Evolutionary conservation across 495 filamentous ascomycete genomes (phyloP).

Genomic region (Aspergillus bridgeri): DNA sequence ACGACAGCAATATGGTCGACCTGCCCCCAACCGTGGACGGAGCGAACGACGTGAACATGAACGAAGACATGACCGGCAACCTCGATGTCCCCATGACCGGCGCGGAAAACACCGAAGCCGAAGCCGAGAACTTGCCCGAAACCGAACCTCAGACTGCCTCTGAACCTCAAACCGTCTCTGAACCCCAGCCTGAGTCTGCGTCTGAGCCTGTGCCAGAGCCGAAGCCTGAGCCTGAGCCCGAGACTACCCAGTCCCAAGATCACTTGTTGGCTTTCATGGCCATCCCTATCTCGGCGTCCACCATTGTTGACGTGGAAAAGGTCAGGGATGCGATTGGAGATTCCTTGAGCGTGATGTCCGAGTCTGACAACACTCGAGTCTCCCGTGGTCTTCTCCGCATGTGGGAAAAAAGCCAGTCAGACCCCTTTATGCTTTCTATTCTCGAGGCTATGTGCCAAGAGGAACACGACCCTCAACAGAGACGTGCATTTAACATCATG

Average conservation of each 20-base stretch:
- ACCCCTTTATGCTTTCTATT: slow-evolving; percentile 25
- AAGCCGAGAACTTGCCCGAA: neutral
- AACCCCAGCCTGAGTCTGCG: neutral
- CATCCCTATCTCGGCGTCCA: slow-evolving; percentile 21
- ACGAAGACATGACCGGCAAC: neutral
- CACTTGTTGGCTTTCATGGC: slow-evolving; percentile 8
- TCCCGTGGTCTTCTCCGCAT: slow-evolving; percentile 26
- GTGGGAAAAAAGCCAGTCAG: slow-evolving; percentile 25
- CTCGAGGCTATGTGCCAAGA: slow-evolving; percentile 24
- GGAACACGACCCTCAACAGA: slow-evolving; percentile 22
- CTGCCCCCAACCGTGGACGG: neutral
- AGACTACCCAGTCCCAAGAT: slow-evolving; percentile 3
- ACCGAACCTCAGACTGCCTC: neutral
- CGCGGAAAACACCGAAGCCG: neutral
- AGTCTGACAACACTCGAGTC: slow-evolving; percentile 25
- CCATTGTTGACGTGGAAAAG: slow-evolving; percentile 26
- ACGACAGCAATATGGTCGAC: neutral
- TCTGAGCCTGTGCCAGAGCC: slow-evolving; percentile 1
- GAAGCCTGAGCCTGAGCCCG: neutral
- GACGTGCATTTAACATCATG: slow-evolving; percentile 23
- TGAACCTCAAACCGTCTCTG: no score
- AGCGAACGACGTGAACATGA: neutral
- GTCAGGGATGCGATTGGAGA: slow-evolving; percentile 22
- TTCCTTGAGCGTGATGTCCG: slow-evolving; percentile 20
- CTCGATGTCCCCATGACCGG: neutral